phyloP scores from a whole-genome alignment of 1,139 yeast species.

The Sugiyamaella pinicola region DNA sequence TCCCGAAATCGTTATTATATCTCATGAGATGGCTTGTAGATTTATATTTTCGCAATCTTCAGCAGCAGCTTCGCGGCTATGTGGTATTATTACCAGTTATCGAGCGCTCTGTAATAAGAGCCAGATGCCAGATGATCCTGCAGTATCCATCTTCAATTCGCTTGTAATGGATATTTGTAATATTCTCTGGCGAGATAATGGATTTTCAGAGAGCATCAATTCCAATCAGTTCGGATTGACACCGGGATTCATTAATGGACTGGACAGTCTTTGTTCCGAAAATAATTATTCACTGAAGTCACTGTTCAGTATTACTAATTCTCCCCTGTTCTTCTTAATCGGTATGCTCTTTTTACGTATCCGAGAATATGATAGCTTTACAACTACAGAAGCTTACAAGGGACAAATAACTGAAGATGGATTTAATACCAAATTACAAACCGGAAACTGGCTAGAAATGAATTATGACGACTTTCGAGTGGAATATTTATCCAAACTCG shows the following conservation, averaged over 20 bases:
- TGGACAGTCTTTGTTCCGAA: neutral
- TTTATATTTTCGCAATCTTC: constrained; percentile 49
- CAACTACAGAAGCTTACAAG: constrained; percentile 46
- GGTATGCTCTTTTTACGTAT: constrained; percentile 51
- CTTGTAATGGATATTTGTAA: constrained; percentile 64
- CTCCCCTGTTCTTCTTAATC: constrained; percentile 56
- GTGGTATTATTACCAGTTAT: constrained; percentile 53
- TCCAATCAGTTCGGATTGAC: constrained; percentile 13
- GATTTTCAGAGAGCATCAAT: constrained; percentile 13
- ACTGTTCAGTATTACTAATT: constrained; percentile 55
- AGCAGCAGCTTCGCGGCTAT: constrained; percentile 49
- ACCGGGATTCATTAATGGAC: constrained; percentile 7
- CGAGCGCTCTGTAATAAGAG: constrained; percentile 41
- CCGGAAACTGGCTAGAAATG: constrained; percentile 25
- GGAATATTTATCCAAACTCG: constrained; percentile 25
- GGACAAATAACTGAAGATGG: constrained; percentile 45
- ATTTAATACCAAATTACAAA: constrained; percentile 13
- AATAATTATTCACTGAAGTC: constrained; percentile 37
- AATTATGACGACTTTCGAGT: constrained; percentile 28
- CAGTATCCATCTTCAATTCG: constrained; percentile 51
- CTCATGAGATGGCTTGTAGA: constrained; percentile 47
- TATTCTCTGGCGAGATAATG: constrained; percentile 51
- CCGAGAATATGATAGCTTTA: constrained; percentile 49
- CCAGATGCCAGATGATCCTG: constrained; percentile 29
- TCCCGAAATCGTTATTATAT: constrained; percentile 43